Conservation (phyloP, 345 rosid species). For the Rubroshorea leprosula region DNA sequence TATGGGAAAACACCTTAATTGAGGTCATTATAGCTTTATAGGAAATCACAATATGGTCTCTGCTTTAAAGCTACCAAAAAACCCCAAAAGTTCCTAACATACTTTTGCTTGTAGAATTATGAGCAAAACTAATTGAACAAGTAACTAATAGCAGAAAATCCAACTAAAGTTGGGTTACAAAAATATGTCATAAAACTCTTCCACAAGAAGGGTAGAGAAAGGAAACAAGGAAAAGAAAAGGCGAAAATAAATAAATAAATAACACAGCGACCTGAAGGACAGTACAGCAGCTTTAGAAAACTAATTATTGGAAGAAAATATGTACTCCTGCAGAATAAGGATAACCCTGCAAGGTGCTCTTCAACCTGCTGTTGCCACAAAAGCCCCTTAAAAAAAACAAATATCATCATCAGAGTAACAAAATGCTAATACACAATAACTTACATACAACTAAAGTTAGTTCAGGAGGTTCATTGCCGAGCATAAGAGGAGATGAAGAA, state of each 20-base stretch:
- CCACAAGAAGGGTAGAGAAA: slow-evolving; percentile 21
- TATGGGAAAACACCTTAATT: neutral
- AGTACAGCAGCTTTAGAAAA: slow-evolving; percentile 34
- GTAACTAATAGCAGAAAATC: slow-evolving; percentile 8
- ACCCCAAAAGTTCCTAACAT: slow-evolving; percentile 19
- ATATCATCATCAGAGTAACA: slow-evolving; percentile 3
- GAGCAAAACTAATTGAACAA: slow-evolving; percentile 15
- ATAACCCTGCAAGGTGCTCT: slow-evolving; percentile 21
- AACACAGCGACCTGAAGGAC: slow-evolving; percentile 34
- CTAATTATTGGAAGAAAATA: slow-evolving; percentile 31
- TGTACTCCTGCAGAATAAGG: slow-evolving; percentile 19
- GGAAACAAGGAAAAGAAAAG: neutral
- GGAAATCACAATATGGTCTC: too few species aligned
- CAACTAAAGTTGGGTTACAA: slow-evolving; percentile 19
- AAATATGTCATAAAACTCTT: slow-evolving; percentile 18
- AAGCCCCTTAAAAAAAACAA: slow-evolving; percentile 31
- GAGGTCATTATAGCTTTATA: too few species aligned
- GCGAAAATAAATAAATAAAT: slow-evolving; percentile 5
- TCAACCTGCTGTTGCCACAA: slow-evolving; percentile 44
- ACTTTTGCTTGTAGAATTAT: slow-evolving; percentile 13
- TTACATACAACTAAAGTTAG: too few species aligned
- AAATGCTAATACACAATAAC: slow-evolving; percentile 4
- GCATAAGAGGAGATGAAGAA: too few species aligned
- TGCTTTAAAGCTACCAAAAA: slow-evolving; percentile 8
- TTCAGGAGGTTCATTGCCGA: too few species aligned